Conservation (phyloP, 1,284 basidiomycete species). For the Irpex sp. region DNA sequence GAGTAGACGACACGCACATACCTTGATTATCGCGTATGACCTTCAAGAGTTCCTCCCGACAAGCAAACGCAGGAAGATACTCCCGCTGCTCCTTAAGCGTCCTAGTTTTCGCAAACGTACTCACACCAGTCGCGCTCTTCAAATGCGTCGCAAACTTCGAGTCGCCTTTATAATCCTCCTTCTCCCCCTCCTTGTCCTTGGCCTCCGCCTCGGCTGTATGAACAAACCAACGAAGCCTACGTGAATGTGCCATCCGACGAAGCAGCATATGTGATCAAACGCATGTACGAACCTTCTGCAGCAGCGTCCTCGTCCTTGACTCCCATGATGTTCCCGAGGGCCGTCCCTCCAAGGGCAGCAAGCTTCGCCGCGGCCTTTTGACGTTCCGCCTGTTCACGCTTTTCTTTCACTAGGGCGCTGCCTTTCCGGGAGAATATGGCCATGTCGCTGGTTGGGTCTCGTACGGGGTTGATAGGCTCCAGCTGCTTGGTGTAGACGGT, state of each 20-base stretch:
- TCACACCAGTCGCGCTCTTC: slow-evolving; percentile 73
- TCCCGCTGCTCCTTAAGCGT: slow-evolving; percentile 95
- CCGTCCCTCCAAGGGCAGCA: slow-evolving; percentile 87
- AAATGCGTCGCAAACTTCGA: slow-evolving; percentile 95
- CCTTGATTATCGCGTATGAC: slow-evolving; percentile 95
- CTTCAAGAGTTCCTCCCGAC: slow-evolving; percentile 89
- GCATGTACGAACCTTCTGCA: slow-evolving; percentile 62
- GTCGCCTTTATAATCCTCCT: slow-evolving; percentile 81
- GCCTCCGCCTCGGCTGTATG: slow-evolving; percentile 55
- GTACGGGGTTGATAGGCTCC: slow-evolving; percentile 95
- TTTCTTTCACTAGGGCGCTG: slow-evolving; percentile 88
- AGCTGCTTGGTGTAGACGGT: slow-evolving; percentile 96
- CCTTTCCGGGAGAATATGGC: slow-evolving; percentile 96
- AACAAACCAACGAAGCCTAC: slow-evolving; percentile 33
- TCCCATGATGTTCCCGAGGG: slow-evolving; percentile 95
- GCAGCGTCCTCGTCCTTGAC: slow-evolving; percentile 92
- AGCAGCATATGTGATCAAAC: slow-evolving; percentile 14
- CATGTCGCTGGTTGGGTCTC: slow-evolving; percentile 91
- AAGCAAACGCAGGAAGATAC: slow-evolving; percentile 96
- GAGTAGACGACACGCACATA: slow-evolving; percentile 20
- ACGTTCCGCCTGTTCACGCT: slow-evolving; percentile 92
- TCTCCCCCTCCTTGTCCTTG: slow-evolving; percentile 30
- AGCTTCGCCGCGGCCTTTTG: slow-evolving; percentile 95
- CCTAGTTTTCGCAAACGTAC: slow-evolving; percentile 76
- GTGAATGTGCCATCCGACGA: slow-evolving; percentile 71